Evolutionary conservation across 352 stramenopile genomes (phyloP), one percentile per base, ranked within the genome.

Genomic region (Pythium apleroticum): DNA sequence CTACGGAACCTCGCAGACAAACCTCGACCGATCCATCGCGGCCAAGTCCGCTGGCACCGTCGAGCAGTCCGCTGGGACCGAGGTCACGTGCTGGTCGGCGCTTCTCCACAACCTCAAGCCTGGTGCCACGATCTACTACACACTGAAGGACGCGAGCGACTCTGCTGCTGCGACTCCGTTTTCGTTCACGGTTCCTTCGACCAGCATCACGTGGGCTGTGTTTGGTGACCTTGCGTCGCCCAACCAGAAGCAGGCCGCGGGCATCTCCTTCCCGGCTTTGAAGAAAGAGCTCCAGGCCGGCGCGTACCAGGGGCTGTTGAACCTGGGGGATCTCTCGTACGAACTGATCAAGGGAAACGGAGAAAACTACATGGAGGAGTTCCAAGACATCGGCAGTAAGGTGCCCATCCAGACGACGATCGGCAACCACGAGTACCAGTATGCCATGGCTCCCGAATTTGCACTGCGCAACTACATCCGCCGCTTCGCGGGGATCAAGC

Each of bases 361-460:
- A 43, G 66, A 88, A 52, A 78, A 84, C 65, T 93, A 89, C 69
- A 90, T 93, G 81, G 69, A 93, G 15, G 75, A 81, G 63, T 68
- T 93, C 15, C 73, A 85, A 52, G 57, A 75, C 11, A 74, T 91
- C 54, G 85, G 77, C 33, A 78, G 76, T 1, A 71, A 69, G 50
- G 80, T 91, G 24, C 79, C 82, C 1, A 90, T 93, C 74, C 85
- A 90, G 65, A 79, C 72, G 20, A 93, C 84, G 9, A 81, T 89
- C 41, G 84, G 84, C 61, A 93, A 91, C 66, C 84, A 93, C 61
- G 84, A 93, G 66, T 83, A 91, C 60, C 71, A 88, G 46, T 85
- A 89, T 64, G 82, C 68, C 1, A 52, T 77, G 12, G 62, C 77
- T 5, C 83, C 81, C 1, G 57, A 79, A 15, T 70, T 89, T 25